phyloP scores from a whole-genome alignment of 257 asterid genomes.

The Avicennia marina region DNA sequence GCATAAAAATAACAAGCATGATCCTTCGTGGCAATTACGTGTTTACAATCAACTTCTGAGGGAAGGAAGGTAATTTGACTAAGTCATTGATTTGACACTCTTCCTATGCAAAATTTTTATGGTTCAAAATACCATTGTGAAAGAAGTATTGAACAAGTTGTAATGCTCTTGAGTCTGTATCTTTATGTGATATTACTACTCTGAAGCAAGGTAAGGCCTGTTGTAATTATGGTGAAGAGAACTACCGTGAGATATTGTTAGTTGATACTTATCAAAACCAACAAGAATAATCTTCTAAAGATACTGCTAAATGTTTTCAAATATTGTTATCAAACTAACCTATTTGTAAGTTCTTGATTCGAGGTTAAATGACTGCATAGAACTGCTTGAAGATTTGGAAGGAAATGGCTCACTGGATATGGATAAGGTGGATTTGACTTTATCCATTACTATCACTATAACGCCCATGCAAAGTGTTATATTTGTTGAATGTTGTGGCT shows the following conservation, averaged over 20 bases:
- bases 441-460: slow-evolving; percentile 4
- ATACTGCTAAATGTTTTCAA: slow-evolving; percentile 8
- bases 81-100: slow-evolving; percentile 1
- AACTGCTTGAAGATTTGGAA: slow-evolving; percentile 84
- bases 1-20: slow-evolving; percentile 30
- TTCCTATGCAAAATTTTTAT: slow-evolving; percentile 8
- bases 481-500: slow-evolving; percentile 21
- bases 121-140: slow-evolving; percentile 2
- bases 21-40: slow-evolving; percentile 55
- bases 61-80: slow-evolving; percentile 69
- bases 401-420: slow-evolving; percentile 64
- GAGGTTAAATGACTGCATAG: slow-evolving; percentile 81
- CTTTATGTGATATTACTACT: slow-evolving; percentile 11
- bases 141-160: slow-evolving; percentile 3
- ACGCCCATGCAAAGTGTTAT: slow-evolving; percentile 17
- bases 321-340: slow-evolving; percentile 14
- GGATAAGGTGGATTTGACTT: slow-evolving; percentile 59
- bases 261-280: slow-evolving; percentile 2
- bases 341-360: slow-evolving; percentile 17
- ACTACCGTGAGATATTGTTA: slow-evolving; percentile 1
- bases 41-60: slow-evolving; percentile 70
- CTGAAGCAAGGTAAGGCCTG: slow-evolving; percentile 3
- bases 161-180: slow-evolving; percentile 1
- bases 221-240: neutral
- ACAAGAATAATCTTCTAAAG: slow-evolving; percentile 2